Evolutionary conservation across 371 early-diverging fungal genomes (phyloP), one percentile per base, ranked within the genome.

Genomic region (Mycotypha africana): DNA sequence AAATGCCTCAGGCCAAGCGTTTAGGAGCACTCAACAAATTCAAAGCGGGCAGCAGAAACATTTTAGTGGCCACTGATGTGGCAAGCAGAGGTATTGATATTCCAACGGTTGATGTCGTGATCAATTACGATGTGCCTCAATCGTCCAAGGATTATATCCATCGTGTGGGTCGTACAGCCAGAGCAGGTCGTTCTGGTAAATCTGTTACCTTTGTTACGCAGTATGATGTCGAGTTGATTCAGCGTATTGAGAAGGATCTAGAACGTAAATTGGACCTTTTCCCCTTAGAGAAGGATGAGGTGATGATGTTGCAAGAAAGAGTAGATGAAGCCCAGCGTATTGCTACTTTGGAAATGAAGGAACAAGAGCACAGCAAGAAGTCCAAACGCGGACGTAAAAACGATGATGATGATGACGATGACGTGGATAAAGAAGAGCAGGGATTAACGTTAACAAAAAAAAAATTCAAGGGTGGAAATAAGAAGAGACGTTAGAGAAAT

Each of bases 51-150:
- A 76, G 67, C 12, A 78, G 88, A 36, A 89, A 81, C 42, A 88
- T 95, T 33, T 58, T 99, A 42, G 88, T 97, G 6, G 94, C 96
- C n/a, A 99, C 99, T 0, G 99, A 98, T 73, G 98, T 97, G 16
- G 96, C 93, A 5, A 77, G 79, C 46, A 78, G 99, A 62, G 99
- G 99, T 49, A 67, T 99, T 53, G 99, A 99, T 82, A 97, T 99
- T 58, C 93, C 95, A n/a, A 56, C 78, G 2, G 97, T 98, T 7
- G 96, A 95, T 58, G 62, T 92, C 26, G 97, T 99, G 7, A 72
- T 99, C 56, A 95, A 99, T 74, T 98, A 92, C 55, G 98, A 98
- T 64, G 83, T 97, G 8, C 98, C 99, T n/a, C 78, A 88, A 42
- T 83, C 84, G 45, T 81, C 84, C 36, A 92, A 97, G 75, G 93